phyloP scores from a whole-genome alignment of 192 early-diverging fungal species.

The Lunasporangiospora selenospora region DNA sequence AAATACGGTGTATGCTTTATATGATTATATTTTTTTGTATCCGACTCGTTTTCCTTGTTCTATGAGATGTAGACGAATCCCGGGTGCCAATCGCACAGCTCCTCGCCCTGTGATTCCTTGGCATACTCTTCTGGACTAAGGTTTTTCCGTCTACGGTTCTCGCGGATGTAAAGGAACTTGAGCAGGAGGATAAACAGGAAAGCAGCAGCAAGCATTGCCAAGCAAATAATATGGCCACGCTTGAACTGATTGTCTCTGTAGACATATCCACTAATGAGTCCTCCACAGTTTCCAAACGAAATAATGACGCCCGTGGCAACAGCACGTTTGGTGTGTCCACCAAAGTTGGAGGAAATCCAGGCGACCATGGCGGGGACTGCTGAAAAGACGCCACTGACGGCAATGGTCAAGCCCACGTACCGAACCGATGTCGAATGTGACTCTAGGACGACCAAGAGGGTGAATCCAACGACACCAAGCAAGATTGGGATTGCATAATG shows the following conservation, averaged over 20 bases:
- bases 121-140: not conserved
- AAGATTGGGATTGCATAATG: constrained; percentile 41
- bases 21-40: too few relatives aligned
- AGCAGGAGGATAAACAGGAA: constrained; percentile 48
- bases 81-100: constrained; percentile 2
- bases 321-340: constrained; percentile 71
- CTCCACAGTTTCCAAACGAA: constrained; percentile 68
- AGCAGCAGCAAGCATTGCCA: constrained; percentile 54
- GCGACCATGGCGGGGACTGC: constrained; percentile 15
- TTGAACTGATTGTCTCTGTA: constrained; percentile 66
- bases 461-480: constrained; percentile 47
- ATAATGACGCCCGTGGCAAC: constrained; percentile 65
- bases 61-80: constrained; percentile 1
- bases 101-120: not conserved
- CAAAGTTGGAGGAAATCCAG: constrained; percentile 60
- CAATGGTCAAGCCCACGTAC: constrained; percentile 25
- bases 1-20: too few relatives aligned
- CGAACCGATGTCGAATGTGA: constrained; percentile 21
- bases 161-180: constrained; percentile 53
- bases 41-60: too few relatives aligned
- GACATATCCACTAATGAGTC: constrained; percentile 69
- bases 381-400: constrained; percentile 8
- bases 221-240: constrained; percentile 50
- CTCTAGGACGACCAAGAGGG: constrained; percentile 40
- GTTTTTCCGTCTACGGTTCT: constrained; percentile 46